Evolutionary conservation across 2,329 filamentous ascomycete species (phyloP).

Genomic region (Colletotrichum limetticola): DNA sequence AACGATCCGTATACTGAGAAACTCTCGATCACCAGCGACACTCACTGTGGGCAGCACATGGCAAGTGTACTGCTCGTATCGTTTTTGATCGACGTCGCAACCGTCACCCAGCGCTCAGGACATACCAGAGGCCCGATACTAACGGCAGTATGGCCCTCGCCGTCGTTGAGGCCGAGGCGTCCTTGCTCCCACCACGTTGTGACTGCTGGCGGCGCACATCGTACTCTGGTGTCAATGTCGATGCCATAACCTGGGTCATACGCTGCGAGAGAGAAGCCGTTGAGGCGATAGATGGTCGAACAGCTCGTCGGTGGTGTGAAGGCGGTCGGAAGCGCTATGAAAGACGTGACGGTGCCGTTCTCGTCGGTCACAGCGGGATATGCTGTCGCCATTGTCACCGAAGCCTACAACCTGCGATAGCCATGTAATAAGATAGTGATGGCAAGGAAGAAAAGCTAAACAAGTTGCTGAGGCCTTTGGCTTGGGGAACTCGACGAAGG

Average conservation of each 20-base stretch:
- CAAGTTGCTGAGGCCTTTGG: not conserved
- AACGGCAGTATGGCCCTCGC: slow-evolving; percentile 14
- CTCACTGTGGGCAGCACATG: slow-evolving; percentile 13
- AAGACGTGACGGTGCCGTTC: slow-evolving; percentile 3
- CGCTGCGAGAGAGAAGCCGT: slow-evolving; percentile 7
- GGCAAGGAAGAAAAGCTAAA: not conserved
- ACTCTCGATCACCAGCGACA: not conserved
- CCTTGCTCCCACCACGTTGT: slow-evolving; percentile 20
- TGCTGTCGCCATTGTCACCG: not conserved
- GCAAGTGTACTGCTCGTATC: slow-evolving; percentile 13
- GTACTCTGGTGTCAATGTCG: slow-evolving; percentile 4
- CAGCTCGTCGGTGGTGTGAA: slow-evolving; percentile 17
- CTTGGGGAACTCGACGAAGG: not conserved
- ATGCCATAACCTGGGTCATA: slow-evolving; percentile 13
- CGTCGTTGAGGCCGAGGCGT: slow-evolving; percentile 2
- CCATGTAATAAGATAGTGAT: not conserved
- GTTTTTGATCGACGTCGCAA: slow-evolving; percentile 6
- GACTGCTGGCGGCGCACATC: slow-evolving; percentile 11
- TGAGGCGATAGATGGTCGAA: not conserved
- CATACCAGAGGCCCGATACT: slow-evolving; percentile 7
- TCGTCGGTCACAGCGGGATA: slow-evolving; percentile 5
- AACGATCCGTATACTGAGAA: no score
- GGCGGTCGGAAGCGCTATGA: slow-evolving; percentile 6
- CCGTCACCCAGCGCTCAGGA: slow-evolving; percentile 1
- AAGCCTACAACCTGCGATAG: not conserved